Percentiles rank a stretch among this genome's conserved stretches.
Conservation (phyloP, 345 rosid genomes). For the Gossypium sturtianum region DNA sequence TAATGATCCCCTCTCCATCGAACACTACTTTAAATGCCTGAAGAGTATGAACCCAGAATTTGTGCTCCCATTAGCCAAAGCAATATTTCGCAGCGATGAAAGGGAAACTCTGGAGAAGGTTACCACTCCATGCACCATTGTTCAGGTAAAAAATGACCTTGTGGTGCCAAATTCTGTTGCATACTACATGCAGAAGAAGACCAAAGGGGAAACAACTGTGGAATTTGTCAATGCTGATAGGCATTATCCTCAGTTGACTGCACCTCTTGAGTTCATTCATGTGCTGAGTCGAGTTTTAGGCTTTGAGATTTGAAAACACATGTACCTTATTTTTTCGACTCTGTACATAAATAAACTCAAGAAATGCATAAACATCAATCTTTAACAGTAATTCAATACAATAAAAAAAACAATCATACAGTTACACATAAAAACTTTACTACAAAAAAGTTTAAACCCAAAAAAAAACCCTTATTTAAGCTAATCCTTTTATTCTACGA, state of each 20-base stretch:
- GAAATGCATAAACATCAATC: too few species aligned
- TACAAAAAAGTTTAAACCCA: too few species aligned
- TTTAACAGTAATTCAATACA: too few species aligned
- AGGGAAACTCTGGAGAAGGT: slow-evolving; percentile 51
- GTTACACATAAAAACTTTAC: too few species aligned
- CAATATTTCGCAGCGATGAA: slow-evolving; percentile 54
- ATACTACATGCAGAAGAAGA: slow-evolving; percentile 56
- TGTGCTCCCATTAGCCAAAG: slow-evolving; percentile 51
- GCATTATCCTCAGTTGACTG: slow-evolving; percentile 72
- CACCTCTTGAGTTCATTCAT: slow-evolving; percentile 40
- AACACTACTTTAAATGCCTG: slow-evolving; percentile 29
- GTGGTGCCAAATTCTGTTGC: slow-evolving; percentile 54
- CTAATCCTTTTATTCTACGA: too few species aligned
- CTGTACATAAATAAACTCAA: too few species aligned
- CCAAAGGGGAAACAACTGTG: slow-evolving; percentile 47
- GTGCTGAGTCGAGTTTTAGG: slow-evolving; percentile 40
- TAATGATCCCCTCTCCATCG: slow-evolving; percentile 32
- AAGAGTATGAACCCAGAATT: slow-evolving; percentile 49
- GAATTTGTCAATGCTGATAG: slow-evolving; percentile 44
- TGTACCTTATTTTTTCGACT: too few species aligned
- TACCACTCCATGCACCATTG: slow-evolving; percentile 45
- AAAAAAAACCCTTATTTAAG: too few species aligned
- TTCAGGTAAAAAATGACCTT: slow-evolving; percentile 43
- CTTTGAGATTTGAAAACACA: slow-evolving; percentile 11
- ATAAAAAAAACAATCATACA: too few species aligned